Percentiles rank a stretch among this genome's conserved stretches.
Conservation (phyloP, 345 rosid species). For the Populus pruinosa region DNA sequence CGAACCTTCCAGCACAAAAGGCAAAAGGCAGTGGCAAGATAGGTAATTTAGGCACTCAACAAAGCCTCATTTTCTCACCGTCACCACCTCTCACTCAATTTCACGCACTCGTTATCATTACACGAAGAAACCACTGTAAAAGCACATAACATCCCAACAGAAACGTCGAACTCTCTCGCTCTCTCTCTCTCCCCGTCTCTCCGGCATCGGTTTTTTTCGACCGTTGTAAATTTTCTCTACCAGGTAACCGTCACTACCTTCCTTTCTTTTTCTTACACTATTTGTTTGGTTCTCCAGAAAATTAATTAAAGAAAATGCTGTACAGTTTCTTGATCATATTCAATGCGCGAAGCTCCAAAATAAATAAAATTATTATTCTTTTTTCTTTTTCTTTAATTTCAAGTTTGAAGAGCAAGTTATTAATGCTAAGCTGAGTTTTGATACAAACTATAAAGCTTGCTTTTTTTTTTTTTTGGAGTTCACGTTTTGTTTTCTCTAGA, state of each 20-base stretch:
- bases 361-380: neutral
- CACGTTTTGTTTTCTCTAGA: neutral
- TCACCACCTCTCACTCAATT: neutral
- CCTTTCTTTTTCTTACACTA: neutral
- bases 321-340: too few relatives aligned
- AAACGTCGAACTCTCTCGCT: too few relatives aligned
- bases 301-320: neutral
- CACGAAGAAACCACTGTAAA: too few relatives aligned
- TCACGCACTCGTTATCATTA: neutral
- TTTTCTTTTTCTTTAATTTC: neutral
- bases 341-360: neutral
- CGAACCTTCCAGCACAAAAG: too few relatives aligned
- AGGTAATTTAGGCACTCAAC: neutral
- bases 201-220: neutral
- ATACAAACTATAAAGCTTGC: too few relatives aligned
- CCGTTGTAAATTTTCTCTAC: neutral
- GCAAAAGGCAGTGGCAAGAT: neutral
- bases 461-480: too few relatives aligned
- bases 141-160: too few relatives aligned
- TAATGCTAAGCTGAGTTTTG: too few relatives aligned
- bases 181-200: neutral
- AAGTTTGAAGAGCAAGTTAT: neutral
- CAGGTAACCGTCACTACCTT: neutral
- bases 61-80: neutral
- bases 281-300: neutral